phyloP scores from a whole-genome alignment of 1,284 basidiomycete species.

The Rhodotorula sp. region DNA sequence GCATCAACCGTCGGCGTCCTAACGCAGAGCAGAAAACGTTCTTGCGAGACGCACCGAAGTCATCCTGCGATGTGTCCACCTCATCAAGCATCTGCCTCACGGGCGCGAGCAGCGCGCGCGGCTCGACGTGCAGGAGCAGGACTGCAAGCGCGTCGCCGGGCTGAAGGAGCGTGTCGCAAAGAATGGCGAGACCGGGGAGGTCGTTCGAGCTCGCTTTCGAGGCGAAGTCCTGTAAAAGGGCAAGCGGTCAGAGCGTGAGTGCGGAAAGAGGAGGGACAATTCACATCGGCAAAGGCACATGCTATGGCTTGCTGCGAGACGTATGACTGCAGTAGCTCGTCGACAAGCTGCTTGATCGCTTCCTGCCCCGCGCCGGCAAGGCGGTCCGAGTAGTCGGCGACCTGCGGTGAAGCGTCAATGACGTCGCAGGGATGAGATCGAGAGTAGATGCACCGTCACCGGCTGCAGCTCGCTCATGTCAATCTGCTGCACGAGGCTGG shows the following conservation, averaged over 20 bases:
- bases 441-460: background rate
- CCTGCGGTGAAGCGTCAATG: background rate
- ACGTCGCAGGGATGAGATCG: too few species aligned
- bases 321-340: background rate
- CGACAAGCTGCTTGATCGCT: slow-evolving; percentile 3
- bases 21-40: background rate
- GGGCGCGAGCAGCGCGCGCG: slow-evolving; percentile 24
- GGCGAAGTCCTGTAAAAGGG: too few species aligned
- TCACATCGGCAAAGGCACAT: background rate
- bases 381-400: background rate
- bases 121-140: slow-evolving; percentile 30
- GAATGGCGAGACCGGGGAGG: slow-evolving; percentile 7
- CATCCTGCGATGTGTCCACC: slow-evolving; percentile 23
- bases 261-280: background rate
- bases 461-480: slow-evolving; percentile 7
- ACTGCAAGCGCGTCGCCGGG: slow-evolving; percentile 19
- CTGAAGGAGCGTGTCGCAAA: slow-evolving; percentile 21
- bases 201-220: too few species aligned
- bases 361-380: slow-evolving; percentile 3
- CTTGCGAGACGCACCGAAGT: slow-evolving; percentile 15
- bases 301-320: slow-evolving; percentile 6
- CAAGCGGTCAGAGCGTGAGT: background rate
- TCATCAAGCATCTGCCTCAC: slow-evolving; percentile 25
- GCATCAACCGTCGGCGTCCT: background rate
- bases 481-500: background rate